Evolutionary conservation across 257 asterid species (phyloP), one percentile per base, ranked within the genome.

Genomic region (Solanum chilense): DNA sequence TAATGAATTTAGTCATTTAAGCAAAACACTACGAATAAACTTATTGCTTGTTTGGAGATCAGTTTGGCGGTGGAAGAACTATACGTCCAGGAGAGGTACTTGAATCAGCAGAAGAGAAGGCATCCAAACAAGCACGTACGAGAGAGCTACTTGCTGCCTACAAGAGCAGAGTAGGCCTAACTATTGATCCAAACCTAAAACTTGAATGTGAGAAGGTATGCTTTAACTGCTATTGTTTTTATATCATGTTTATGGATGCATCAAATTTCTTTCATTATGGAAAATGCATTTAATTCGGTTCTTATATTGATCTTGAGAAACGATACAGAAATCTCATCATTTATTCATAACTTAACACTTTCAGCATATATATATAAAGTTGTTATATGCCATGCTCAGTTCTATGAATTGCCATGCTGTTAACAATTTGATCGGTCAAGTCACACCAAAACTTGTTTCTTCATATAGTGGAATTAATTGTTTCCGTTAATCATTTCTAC

Each of bases 61-160:
- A 97, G 99, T 97, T 87, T 86, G 99, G 99, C 86, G 99, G 99
- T 13, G 99, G 99, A 88, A 94, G 95, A 92, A 91, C 86, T 89
- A 44, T 95, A 90, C 95, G 91, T n/a, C 98, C 98, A 20, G 99
- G 99, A 44, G 96, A 95, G 87, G 92, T 86, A 9, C 98, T 97
- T 86, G 99, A 97, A 87, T 94, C 97, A 58, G 90, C 89, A 66
- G 98, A 93, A 88, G 97, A 94, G 80, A 93, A 88, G 85, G 96
- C 98, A 87, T 93, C 93, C 25, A 97, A 94, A 92, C 91, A 93
- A 80, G 94, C 93, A 69, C 95, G 93, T 74, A 94, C 98, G 7
- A 93, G 88, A 91, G 91, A 97, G 92, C 86, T 94, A 86, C 87
- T 97, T 88, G 91, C 95, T 90, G 94, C 93, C 85, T 95, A 95